phyloP scores from a whole-genome alignment of 495 filamentous ascomycete species.

The Aspergillus carlsbadensis region DNA sequence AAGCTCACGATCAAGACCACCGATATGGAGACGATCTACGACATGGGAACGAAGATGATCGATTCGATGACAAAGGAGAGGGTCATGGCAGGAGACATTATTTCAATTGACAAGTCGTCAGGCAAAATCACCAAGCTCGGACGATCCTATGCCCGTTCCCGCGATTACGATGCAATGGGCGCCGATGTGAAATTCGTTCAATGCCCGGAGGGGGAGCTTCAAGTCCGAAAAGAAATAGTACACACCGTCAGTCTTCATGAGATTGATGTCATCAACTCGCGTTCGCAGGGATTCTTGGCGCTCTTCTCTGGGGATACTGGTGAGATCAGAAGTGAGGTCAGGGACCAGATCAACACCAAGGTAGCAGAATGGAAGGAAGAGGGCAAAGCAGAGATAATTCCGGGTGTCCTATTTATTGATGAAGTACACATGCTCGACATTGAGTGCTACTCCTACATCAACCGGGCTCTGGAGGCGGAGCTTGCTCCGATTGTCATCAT shows the following conservation, averaged over 20 bases:
- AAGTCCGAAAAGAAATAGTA: conserved; percentile 94
- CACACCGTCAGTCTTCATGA: conserved; percentile 97
- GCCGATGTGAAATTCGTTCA: conserved; percentile 97
- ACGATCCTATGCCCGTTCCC: conserved; percentile 85
- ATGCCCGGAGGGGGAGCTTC: conserved; percentile 97
- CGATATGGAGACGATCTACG: conserved; percentile 99
- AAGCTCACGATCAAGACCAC: conserved; percentile 99
- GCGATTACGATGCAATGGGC: conserved; percentile 99
- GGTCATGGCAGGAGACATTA: conserved; percentile 96
- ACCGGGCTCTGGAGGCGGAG: conserved; percentile 90
- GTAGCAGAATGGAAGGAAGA: conserved; percentile 99
- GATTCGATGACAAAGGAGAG: conserved; percentile 99
- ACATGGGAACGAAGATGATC: conserved; percentile 99
- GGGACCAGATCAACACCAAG: conserved; percentile 98
- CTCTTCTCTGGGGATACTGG: conserved; percentile 98
- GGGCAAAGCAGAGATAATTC: conserved; percentile 96
- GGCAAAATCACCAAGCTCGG: conserved; percentile 97
- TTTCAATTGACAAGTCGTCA: conserved; percentile 95
- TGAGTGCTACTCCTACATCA: conserved; percentile 98
- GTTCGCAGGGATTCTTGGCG: conserved; percentile 93
- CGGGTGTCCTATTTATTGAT: conserved; percentile 96
- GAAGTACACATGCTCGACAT: conserved; percentile 99
- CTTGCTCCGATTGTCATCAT: conserved; percentile 98
- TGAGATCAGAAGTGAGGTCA: conserved; percentile 94
- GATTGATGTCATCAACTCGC: conserved; percentile 98